These are phyloP conservation scores for Colletotrichum liriopes DNA, from an alignment of 2,329 filamentous ascomycete genomes.

Conservation along the genomic window DNA sequence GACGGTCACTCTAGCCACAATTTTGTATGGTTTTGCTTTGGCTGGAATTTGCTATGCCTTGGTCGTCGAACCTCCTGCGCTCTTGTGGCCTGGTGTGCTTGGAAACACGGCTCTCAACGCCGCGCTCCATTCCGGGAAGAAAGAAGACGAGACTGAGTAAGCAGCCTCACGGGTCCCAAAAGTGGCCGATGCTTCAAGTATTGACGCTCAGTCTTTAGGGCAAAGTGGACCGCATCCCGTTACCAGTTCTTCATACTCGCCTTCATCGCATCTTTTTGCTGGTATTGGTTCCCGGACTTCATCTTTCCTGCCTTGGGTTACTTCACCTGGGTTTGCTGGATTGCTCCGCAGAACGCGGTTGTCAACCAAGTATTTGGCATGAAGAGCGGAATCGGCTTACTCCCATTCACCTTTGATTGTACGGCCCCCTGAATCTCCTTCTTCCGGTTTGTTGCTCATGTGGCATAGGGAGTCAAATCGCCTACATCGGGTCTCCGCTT, in stretches of 20 bases:
- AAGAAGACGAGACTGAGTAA: conserved; percentile 41
- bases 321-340: conserved; percentile 73
- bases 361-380: conserved; percentile 75
- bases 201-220: conserved; percentile 15
- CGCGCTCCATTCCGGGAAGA: conserved; percentile 58
- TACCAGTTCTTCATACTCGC: conserved; percentile 54
- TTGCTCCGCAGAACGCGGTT: conserved; percentile 70
- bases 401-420: conserved; percentile 73
- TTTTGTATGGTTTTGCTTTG: conserved; percentile 64
- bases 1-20: conserved; percentile 58
- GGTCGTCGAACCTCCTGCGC: conserved; percentile 61
- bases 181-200: neutral
- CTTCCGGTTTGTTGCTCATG: neutral
- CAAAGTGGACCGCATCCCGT: conserved; percentile 53
- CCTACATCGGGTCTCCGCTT: conserved; percentile 59
- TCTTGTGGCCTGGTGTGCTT: conserved; percentile 69
- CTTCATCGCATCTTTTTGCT: conserved; percentile 55
- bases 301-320: conserved; percentile 62
- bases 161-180: neutral
- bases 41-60: conserved; percentile 61
- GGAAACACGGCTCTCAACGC: conserved; percentile 64
- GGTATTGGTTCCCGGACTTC: conserved; percentile 68
- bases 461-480: conserved; percentile 48
- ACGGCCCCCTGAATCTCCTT: conserved; percentile 39
- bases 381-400: conserved; percentile 70